These are phyloP conservation scores for Magnolia sinica DNA, from an alignment of 164 flowering plant species.

Conservation along the genomic window DNA sequence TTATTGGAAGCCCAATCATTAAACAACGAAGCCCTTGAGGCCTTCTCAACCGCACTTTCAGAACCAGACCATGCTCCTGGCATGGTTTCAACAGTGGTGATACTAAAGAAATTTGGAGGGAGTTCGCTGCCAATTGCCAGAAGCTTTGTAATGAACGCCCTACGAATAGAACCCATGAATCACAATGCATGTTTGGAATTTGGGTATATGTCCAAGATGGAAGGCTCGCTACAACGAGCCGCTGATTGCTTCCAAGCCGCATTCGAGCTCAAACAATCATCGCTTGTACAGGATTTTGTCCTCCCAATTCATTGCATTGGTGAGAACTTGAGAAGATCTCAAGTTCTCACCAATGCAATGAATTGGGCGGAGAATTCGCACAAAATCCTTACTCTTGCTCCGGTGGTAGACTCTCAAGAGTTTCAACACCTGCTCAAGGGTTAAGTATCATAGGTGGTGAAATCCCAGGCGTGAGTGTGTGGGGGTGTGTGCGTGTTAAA, in stretches of 20 bases:
- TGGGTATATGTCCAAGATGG: conserved; percentile 69
- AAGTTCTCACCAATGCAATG: no score
- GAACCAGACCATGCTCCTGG: conserved; percentile 82
- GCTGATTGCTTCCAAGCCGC: conserved; percentile 95
- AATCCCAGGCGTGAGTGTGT: no score
- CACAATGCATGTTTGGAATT: conserved; percentile 85
- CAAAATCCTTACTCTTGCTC: no score
- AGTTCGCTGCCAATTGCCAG: conserved; percentile 14
- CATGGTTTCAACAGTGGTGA: conserved; percentile 70
- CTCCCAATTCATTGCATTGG: background rate
- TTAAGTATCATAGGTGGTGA: no score
- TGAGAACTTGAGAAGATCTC: background rate
- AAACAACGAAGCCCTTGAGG: conserved; percentile 70
- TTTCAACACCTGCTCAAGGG: no score
- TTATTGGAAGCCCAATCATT: conserved; percentile 54
- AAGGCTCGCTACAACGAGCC: conserved; percentile 75
- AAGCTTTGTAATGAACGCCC: no score
- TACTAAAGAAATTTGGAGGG: conserved; percentile 49
- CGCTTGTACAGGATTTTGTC: conserved; percentile 62
- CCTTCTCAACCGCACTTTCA: conserved; percentile 68
- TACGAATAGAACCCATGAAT: conserved; percentile 75
- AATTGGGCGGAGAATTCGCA: no score
- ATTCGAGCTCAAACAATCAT: conserved; percentile 65
- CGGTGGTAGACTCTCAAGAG: no score
- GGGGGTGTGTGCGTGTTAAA: no score